phyloP scores from a whole-genome alignment of 2,329 filamentous ascomycete genomes.

The Neonectria sp. region DNA sequence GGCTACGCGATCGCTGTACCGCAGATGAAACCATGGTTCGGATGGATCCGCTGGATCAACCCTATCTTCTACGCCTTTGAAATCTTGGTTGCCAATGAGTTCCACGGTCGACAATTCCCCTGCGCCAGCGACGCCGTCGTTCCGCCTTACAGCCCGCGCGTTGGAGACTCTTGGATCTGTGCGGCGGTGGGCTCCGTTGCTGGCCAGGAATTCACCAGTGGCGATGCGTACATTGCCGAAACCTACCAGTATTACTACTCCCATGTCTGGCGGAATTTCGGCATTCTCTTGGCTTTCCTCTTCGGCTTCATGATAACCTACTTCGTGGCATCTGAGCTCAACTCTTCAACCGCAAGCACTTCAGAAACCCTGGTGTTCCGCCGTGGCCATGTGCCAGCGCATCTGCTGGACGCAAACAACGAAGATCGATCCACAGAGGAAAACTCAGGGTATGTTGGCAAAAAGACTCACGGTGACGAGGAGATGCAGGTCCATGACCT shows the following conservation, averaged over 20 bases:
- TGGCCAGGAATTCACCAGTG: conserved; percentile 65
- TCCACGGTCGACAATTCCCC: conserved; percentile 65
- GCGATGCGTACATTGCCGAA: conserved; percentile 68
- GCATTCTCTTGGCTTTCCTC: conserved; percentile 73
- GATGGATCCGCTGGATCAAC: conserved; percentile 80
- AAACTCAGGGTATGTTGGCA: too few species aligned
- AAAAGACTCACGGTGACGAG: too few species aligned
- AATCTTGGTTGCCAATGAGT: conserved; percentile 78
- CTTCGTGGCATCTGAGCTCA: conserved; percentile 72
- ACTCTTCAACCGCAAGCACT: conserved; percentile 70
- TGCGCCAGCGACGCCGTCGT: conserved; percentile 67
- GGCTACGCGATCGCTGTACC: conserved; percentile 47
- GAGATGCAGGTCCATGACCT: too few species aligned
- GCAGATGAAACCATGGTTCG: conserved; percentile 79
- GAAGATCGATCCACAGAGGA: not conserved
- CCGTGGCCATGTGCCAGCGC: conserved; percentile 61
- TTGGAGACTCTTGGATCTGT: conserved; percentile 63
- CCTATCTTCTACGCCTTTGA: conserved; percentile 80
- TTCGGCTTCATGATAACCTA: conserved; percentile 73
- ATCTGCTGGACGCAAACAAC: conserved; percentile 21
- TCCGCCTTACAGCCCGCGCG: conserved; percentile 57
- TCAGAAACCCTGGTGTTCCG: conserved; percentile 63
- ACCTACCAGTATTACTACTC: conserved; percentile 66
- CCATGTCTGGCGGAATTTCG: conserved; percentile 74
- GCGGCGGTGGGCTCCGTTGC: conserved; percentile 65